Evolutionary conservation across 2,329 filamentous ascomycete species (phyloP).

Genomic region (Neonectria hederae): DNA sequence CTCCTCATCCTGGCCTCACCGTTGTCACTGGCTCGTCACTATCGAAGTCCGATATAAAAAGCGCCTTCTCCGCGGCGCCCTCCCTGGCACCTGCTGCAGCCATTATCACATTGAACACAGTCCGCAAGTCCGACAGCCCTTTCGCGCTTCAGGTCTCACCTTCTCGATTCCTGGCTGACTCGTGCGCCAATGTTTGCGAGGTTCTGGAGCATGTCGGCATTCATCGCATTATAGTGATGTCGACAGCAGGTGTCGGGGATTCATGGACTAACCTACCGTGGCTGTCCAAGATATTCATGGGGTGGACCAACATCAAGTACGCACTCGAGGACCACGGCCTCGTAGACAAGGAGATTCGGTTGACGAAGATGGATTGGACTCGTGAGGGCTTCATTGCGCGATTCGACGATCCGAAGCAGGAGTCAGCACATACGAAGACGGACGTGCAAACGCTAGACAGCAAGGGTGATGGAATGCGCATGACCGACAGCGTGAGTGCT

Average conservation of each 20-base stretch:
- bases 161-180: constrained; percentile 51
- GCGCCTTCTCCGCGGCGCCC: constrained; percentile 36
- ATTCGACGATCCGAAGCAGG: constrained; percentile 43
- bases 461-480: constrained; percentile 44
- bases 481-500: constrained; percentile 44
- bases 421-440: neutral
- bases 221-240: constrained; percentile 50
- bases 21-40: constrained; percentile 49
- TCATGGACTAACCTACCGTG: constrained; percentile 48
- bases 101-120: constrained; percentile 52
- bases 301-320: constrained; percentile 52
- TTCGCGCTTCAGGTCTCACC: constrained; percentile 51
- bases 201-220: constrained; percentile 46
- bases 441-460: constrained; percentile 44
- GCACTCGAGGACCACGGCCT: constrained; percentile 50
- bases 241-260: constrained; percentile 51
- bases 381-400: constrained; percentile 45
- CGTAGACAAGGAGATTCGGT: constrained; percentile 49
- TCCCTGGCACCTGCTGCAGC: constrained; percentile 42
- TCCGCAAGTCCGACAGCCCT: constrained; percentile 52
- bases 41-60: constrained; percentile 46
- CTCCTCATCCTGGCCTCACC: constrained; percentile 41
- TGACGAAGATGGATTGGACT: constrained; percentile 49
- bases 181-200: constrained; percentile 47
- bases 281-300: constrained; percentile 49